phyloP scores from a whole-genome alignment of 202 grass and related monocot genomes.

The Carex arenaria region DNA sequence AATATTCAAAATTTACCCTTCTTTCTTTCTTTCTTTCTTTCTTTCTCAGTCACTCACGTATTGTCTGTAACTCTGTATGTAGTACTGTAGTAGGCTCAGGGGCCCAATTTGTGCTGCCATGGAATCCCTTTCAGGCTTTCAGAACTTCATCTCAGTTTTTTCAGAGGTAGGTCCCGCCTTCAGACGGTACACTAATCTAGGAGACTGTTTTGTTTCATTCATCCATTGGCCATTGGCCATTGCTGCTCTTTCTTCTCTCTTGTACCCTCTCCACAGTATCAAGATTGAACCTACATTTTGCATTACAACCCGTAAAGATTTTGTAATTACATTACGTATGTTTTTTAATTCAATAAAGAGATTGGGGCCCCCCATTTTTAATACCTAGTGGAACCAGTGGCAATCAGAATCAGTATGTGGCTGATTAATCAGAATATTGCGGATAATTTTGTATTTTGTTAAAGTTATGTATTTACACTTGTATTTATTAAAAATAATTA shows the following conservation, averaged over 20 bases:
- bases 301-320: not conserved
- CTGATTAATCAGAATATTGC: too few species aligned
- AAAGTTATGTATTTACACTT: too few species aligned
- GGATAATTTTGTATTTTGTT: too few species aligned
- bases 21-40: not conserved
- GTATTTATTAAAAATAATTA: too few species aligned
- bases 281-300: not conserved
- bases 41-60: not conserved
- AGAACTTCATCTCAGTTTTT: conserved; percentile 1
- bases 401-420: too few species aligned
- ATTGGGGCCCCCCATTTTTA: too few species aligned
- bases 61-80: not conserved
- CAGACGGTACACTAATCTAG: not conserved
- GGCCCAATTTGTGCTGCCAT: conserved; percentile 24
- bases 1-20: conserved; percentile 1
- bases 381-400: too few species aligned
- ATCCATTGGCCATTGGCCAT: not conserved
- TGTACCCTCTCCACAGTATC: not conserved
- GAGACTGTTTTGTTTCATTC: conserved; percentile 18
- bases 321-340: not conserved
- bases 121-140: conserved; percentile 17
- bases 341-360: not conserved
- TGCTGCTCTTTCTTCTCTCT: conserved; percentile 3
- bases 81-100: not conserved
- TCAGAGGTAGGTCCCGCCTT: not conserved